Evolutionary conservation across 345 rosid species (phyloP), one percentile per base, ranked within the genome.

Genomic region (Pelargonium nanum): DNA sequence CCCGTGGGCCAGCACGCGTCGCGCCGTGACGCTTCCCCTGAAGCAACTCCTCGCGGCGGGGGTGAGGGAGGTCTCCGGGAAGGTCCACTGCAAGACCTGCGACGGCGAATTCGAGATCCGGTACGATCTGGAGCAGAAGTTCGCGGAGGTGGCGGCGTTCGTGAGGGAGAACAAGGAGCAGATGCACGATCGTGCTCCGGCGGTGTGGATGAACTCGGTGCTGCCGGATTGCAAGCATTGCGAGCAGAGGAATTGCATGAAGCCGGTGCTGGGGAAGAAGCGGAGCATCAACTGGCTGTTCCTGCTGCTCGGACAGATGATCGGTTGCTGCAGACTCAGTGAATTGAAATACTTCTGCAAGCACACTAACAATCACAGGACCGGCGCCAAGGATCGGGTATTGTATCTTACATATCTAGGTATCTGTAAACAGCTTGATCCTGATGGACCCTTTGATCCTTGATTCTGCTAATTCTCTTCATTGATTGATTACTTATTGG

Each of bases 291-390:
- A 89, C 65, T 92, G 98, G 98, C 69, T 92, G 67, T 92, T 92
- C 68, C 65, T 92, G 81, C 74, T 92, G 21, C 71, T 87, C 56
- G 98, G 93, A 16, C 86, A 87, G 66, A 62, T 77, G 63, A 58
- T 91, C 22, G 96, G 95, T 0, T 75, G 76, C 57, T 89, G 93
- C 59, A 83, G 92, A 2, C 76, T 91, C 21, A 81, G 78, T 1
- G 89, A 89, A 69, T 70, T 92, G 59, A 92, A 85, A 81, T 86
- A 92, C 74, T 86, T 91, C 32, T 92, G 98, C 64, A 88, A 86
- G 72, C 91, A 91, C 53, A 77, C 86, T 0, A 77, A 73, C 54
- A 81, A 74, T 57, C 96, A 91, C 67, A 78, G 96, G 0, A 88
- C 96, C 6, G 94, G 91, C 24, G 94, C 97, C 0, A 91, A 91